Evolutionary conservation across 495 filamentous ascomycete genomes (phyloP).

Genomic region (Eremomyces bilateralis): DNA sequence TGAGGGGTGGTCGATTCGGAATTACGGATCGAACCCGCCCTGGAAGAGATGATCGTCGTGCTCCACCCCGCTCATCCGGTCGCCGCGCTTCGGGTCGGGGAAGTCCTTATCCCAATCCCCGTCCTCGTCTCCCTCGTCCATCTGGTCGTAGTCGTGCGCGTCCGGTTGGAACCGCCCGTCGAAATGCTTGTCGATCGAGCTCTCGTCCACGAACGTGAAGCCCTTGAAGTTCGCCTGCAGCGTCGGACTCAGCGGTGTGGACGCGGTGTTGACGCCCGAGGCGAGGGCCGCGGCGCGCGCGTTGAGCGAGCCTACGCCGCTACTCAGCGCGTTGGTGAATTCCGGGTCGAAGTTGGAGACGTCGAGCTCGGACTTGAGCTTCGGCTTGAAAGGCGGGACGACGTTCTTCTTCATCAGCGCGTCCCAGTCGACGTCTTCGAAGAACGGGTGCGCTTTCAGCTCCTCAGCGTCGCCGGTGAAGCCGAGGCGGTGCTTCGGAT

Average conservation of each 20-base stretch:
- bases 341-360: constrained; percentile 97
- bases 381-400: constrained; percentile 95
- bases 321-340: constrained; percentile 84
- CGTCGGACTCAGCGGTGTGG: constrained; percentile 75
- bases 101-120: not conserved
- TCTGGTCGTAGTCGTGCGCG: constrained; percentile 33
- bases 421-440: constrained; percentile 82
- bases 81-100: not conserved
- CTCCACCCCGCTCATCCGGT: constrained; percentile 2
- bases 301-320: constrained; percentile 47
- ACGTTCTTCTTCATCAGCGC: constrained; percentile 69
- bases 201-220: constrained; percentile 97
- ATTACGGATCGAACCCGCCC: too few relatives aligned
- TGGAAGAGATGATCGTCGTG: constrained; percentile 1
- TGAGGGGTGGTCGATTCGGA: too few relatives aligned
- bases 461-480: constrained; percentile 84
- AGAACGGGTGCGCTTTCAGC: constrained; percentile 86
- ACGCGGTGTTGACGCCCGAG: constrained; percentile 55
- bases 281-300: constrained; percentile 61
- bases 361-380: constrained; percentile 82
- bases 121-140: constrained; percentile 41
- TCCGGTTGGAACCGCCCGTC: constrained; percentile 15
- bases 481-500: constrained; percentile 85
- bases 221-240: constrained; percentile 97
- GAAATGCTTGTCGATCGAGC: constrained; percentile 81